These are phyloP conservation scores for Suzukiozyma palmioleophila DNA, from an alignment of 1,139 yeast species.

Conservation along the genomic window DNA sequence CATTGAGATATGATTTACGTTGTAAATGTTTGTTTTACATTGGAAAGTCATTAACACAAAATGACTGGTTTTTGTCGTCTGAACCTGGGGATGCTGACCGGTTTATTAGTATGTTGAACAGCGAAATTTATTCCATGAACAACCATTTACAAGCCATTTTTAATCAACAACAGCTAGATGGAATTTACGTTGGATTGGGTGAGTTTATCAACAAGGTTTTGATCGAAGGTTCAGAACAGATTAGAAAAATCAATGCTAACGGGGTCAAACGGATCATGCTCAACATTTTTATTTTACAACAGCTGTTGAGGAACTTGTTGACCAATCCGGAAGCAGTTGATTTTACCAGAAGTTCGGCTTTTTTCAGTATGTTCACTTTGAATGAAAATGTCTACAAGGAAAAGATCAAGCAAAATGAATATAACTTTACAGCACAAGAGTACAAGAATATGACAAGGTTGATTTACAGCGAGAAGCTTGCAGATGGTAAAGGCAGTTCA, in stretches of 20 bases:
- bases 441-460: conserved; percentile 33
- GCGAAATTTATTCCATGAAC: conserved; percentile 51
- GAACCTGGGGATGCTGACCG: conserved; percentile 66
- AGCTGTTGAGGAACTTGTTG: conserved; percentile 63
- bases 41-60: conserved; percentile 39
- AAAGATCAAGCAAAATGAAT: conserved; percentile 16
- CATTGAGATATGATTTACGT: conserved; percentile 64
- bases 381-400: conserved; percentile 34
- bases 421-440: conserved; percentile 21
- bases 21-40: conserved; percentile 59
- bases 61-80: conserved; percentile 41
- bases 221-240: conserved; percentile 54
- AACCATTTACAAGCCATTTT: conserved; percentile 32
- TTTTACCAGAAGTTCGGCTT: conserved; percentile 52
- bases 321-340: conserved; percentile 55
- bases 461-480: conserved; percentile 43
- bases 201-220: conserved; percentile 53
- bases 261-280: conserved; percentile 67
- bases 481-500: conserved; percentile 36
- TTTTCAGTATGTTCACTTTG: conserved; percentile 51
- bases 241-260: conserved; percentile 53
- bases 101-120: conserved; percentile 55
- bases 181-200: conserved; percentile 50
- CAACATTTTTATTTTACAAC: conserved; percentile 72
- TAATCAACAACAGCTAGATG: conserved; percentile 23